Base-by-base conservation (phyloP, 75 land plant genomes). In the Cupressus sempervirens region DNA sequence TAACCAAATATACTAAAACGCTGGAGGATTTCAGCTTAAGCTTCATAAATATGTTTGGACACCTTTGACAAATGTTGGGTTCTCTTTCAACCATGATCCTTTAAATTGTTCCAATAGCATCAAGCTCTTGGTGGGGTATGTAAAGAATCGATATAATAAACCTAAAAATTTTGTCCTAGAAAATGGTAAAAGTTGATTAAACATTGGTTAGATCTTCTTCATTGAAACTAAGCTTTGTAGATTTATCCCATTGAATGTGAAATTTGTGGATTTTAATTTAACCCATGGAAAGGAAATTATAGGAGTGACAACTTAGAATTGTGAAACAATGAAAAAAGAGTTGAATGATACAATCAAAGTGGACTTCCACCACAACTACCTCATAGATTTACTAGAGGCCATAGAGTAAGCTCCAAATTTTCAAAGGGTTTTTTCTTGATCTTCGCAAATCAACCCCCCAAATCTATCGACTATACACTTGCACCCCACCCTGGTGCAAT, bases 91-190 rank as follows among this genome's bases (percentile, higher is more conserved):
- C 30, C 4, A 18, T 14, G 16, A 82, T 84, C 84, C 87, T 88
- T 10, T 88, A 86, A 80, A 86, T 86, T 18, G 89, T 88, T 40
- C 87, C 30, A 82, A 88, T 79, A 87, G 89, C 41, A 38, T 88
- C 46, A 65, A 86, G 50, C 82, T 82, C 67, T 18, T 76, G n/a
- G n/a, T 88, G 77, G 56, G 40, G 43, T 88, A 82, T 65, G 86
- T 86, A 1, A 73, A 32, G 14, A 75, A 88, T 41, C 84, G 87
- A 18, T 88, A 88, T 79, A 88, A 88, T 75, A 75, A 75, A 16
- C 88, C 89, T 56, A 46, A 45, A 43, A 52, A 86, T 34, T 75
- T 68, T 58, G 20, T 88, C 14, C 82, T 88, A 45, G 89, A 88
- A 54, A 88, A 88, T 68, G 89, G 89, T 88, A 84, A 62, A 4